A percentile compares a stretch with the other conserved stretches of the same genome.
Evolutionary conservation across 176 grass and related monocot genomes (phyloP).

Genomic region (Juncus effusus): DNA sequence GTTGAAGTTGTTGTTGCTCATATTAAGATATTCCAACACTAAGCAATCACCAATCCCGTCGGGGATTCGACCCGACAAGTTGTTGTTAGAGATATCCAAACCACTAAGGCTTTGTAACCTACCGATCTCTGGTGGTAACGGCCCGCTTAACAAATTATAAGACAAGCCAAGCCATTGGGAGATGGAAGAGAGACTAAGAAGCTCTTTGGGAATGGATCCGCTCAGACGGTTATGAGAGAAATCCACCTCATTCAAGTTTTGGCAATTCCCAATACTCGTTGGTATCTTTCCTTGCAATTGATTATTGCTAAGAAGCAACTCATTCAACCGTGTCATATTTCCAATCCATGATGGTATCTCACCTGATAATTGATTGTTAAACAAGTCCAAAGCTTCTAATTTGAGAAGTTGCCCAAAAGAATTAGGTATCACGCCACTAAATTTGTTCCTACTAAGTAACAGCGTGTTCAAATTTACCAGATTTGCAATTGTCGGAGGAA

Average conservation of each 20-base stretch:
- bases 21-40: conserved; percentile 46
- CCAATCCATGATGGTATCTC: conserved; percentile 27
- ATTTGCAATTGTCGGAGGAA: conserved; percentile 27
- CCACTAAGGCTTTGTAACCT: conserved; percentile 43
- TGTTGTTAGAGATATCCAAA: conserved; percentile 69
- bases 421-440: conserved; percentile 21
- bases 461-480: conserved; percentile 25
- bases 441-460: conserved; percentile 29
- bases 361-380: conserved; percentile 31
- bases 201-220: conserved; percentile 57
- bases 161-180: conserved; percentile 62
- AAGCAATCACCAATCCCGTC: conserved; percentile 56
- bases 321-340: conserved; percentile 26
- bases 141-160: conserved; percentile 62
- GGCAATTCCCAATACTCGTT: conserved; percentile 8
- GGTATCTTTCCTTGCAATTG: conserved; percentile 37
- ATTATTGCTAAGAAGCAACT: conserved; percentile 27
- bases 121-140: conserved; percentile 65
- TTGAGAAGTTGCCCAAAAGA: conserved; percentile 24
- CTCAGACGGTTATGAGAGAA: conserved; percentile 70
- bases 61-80: conserved; percentile 56
- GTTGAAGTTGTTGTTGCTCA: conserved; percentile 72
- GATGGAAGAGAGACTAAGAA: conserved; percentile 53
- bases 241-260: conserved; percentile 35
- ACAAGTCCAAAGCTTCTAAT: conserved; percentile 23